Conservation (phyloP, 2,329 filamentous ascomycete species). For the Ascochyta fabae region DNA sequence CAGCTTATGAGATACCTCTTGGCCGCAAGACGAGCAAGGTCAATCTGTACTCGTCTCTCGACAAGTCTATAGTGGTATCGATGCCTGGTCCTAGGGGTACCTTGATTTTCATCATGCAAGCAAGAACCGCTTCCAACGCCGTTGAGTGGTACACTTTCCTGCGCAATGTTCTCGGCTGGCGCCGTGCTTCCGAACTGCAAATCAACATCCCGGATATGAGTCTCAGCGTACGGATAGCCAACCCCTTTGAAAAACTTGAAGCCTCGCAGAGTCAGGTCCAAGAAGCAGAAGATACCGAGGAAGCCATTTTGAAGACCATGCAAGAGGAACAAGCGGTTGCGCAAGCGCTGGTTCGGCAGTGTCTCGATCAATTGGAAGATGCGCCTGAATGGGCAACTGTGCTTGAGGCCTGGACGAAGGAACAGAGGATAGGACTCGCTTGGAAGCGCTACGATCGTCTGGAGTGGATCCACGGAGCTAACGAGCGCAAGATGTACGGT, state of each 20-base stretch:
- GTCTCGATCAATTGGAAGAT: slow-evolving; percentile 64
- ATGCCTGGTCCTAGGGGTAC: slow-evolving; percentile 61
- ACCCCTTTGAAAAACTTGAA: slow-evolving; percentile 64
- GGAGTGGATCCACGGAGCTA: slow-evolving; percentile 70
- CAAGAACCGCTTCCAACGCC: slow-evolving; percentile 65
- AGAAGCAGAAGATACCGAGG: slow-evolving; percentile 54
- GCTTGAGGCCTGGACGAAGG: slow-evolving; percentile 63
- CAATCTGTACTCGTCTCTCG: slow-evolving; percentile 69
- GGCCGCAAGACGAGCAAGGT: slow-evolving; percentile 61
- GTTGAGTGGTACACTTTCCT: slow-evolving; percentile 75
- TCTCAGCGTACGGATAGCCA: slow-evolving; percentile 63
- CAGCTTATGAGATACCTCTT: slow-evolving; percentile 64
- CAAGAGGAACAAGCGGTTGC: slow-evolving; percentile 63
- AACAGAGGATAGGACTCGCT: slow-evolving; percentile 67
- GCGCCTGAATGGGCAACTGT: slow-evolving; percentile 66
- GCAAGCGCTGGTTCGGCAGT: slow-evolving; percentile 61
- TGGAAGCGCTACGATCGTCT: slow-evolving; percentile 74
- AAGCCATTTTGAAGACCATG: slow-evolving; percentile 53
- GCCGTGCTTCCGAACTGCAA: slow-evolving; percentile 62
- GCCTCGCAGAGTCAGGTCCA: slow-evolving; percentile 50
- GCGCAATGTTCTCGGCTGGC: slow-evolving; percentile 64
- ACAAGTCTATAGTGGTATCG: slow-evolving; percentile 72
- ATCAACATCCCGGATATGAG: slow-evolving; percentile 69
- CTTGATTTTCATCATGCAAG: slow-evolving; percentile 65
- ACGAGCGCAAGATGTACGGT: slow-evolving; percentile 73